Conservation (phyloP, 208 protist genomes). For the Crithidia fasciculata region DNA sequence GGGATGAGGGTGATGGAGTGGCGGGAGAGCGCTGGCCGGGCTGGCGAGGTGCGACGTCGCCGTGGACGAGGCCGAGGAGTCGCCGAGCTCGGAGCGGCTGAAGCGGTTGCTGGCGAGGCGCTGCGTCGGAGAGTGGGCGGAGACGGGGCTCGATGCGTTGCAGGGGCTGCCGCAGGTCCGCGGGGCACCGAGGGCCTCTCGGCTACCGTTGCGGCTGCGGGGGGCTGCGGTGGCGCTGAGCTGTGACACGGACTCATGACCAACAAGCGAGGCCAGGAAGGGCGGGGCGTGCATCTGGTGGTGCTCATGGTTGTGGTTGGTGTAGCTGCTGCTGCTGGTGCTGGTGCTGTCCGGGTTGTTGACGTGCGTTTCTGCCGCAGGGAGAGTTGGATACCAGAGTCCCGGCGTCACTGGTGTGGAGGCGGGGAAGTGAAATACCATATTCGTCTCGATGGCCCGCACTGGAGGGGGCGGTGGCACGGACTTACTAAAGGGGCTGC, state of each 20-base stretch:
- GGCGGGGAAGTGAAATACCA: background rate
- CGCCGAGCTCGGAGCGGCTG: constrained; percentile 6
- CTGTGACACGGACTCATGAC: background rate
- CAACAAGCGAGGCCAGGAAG: background rate
- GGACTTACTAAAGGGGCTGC: background rate
- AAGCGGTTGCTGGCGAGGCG: constrained; percentile 3
- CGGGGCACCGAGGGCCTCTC: too few relatives aligned
- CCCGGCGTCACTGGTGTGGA: constrained; percentile 1
- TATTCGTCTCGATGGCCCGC: background rate
- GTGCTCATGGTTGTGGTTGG: too few relatives aligned
- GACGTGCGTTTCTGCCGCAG: background rate
- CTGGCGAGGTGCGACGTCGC: constrained; percentile 11
- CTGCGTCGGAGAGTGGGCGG: background rate
- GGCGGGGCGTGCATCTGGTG: background rate
- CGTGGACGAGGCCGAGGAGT: constrained; percentile 6
- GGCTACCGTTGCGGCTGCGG: too few relatives aligned
- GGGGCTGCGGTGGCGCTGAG: background rate
- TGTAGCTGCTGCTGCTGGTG: too few relatives aligned
- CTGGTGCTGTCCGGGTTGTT: too few relatives aligned
- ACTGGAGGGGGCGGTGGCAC: background rate
- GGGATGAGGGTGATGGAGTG: too few relatives aligned
- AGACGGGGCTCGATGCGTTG: background rate
- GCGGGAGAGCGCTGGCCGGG: background rate
- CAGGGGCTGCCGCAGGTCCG: background rate
- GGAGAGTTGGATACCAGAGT: background rate